Evolutionary conservation across 768 basidiomycete species (phyloP).

Genomic region (Daedalea quercina): DNA sequence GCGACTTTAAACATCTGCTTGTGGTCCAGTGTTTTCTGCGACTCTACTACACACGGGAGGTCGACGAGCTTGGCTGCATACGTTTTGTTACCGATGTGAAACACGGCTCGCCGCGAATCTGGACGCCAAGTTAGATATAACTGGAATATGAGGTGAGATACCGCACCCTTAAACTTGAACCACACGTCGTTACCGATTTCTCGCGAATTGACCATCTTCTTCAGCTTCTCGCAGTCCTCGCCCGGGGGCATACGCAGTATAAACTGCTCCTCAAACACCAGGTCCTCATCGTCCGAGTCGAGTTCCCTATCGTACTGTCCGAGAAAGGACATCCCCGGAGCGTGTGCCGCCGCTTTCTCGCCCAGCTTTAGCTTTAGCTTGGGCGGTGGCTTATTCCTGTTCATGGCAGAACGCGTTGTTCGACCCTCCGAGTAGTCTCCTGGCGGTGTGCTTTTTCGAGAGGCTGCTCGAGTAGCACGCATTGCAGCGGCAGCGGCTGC

Average conservation of each 20-base stretch:
- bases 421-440: slow-evolving; percentile 17
- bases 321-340: slow-evolving; percentile 82
- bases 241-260: slow-evolving; percentile 85
- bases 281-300: slow-evolving; percentile 91
- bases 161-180: slow-evolving; percentile 95
- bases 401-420: slow-evolving; percentile 18
- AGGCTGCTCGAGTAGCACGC: slow-evolving; percentile 10
- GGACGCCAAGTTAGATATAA: background rate
- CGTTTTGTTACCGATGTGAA: slow-evolving; percentile 74
- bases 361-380: slow-evolving; percentile 87
- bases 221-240: slow-evolving; percentile 70
- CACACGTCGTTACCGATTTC: slow-evolving; percentile 79
- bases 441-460: slow-evolving; percentile 14
- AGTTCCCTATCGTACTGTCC: slow-evolving; percentile 92
- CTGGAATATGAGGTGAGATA: too few relatives aligned
- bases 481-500: slow-evolving; percentile 14
- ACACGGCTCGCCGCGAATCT: slow-evolving; percentile 90
- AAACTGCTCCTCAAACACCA: slow-evolving; percentile 97
- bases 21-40: slow-evolving; percentile 92
- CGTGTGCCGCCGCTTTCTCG: slow-evolving; percentile 74
- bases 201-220: slow-evolving; percentile 74
- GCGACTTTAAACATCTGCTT: slow-evolving; percentile 99
- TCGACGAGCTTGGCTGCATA: slow-evolving; percentile 95
- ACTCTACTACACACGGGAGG: slow-evolving; percentile 88
- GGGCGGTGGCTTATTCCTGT: slow-evolving; percentile 30